phyloP scores from a whole-genome alignment of 305 asterid genomes.

The Rubia occidens region DNA sequence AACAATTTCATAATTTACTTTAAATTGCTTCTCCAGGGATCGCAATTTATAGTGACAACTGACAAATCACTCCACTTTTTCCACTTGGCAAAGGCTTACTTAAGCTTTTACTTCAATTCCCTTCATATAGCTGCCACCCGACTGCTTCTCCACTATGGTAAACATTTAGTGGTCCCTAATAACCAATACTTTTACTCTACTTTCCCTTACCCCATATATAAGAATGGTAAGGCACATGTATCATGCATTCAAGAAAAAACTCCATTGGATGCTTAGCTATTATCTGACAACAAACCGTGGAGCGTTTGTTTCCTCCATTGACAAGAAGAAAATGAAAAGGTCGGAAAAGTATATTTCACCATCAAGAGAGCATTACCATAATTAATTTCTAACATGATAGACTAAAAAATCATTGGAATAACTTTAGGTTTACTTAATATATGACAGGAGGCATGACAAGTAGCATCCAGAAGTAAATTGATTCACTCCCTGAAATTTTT shows the following conservation, averaged over 20 bases:
- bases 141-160: background rate
- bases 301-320: background rate
- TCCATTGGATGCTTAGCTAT: background rate
- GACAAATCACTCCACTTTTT: background rate
- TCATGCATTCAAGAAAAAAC: background rate
- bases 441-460: background rate
- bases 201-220: background rate
- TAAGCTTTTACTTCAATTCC: background rate
- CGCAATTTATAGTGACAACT: background rate
- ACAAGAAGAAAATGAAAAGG: background rate
- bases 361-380: background rate
- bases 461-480: background rate
- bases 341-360: background rate
- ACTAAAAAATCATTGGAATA: background rate
- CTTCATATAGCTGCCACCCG: background rate
- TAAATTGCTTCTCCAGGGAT: background rate
- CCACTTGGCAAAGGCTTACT: background rate
- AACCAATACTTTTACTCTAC: background rate
- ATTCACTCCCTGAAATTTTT: background rate
- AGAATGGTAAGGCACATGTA: background rate
- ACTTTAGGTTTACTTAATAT: background rate
- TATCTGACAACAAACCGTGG: background rate
- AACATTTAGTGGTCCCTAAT: background rate
- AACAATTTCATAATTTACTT: background rate
- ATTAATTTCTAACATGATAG: background rate